Evolutionary conservation across 345 rosid genomes (phyloP).

Genomic region (Gossypium thurberi): DNA sequence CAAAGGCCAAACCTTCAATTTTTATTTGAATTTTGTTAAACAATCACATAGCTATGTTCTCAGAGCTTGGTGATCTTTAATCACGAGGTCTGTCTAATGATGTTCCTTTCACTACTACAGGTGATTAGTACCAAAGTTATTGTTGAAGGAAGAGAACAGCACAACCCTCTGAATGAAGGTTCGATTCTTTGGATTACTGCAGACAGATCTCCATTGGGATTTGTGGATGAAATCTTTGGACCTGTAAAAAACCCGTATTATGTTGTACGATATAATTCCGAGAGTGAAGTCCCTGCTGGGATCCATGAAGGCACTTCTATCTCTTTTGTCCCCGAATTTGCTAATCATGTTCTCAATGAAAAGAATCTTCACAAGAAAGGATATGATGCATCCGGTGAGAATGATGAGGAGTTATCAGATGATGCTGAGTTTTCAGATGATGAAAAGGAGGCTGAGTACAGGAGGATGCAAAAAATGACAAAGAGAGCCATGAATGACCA

Average conservation of each 20-base stretch:
- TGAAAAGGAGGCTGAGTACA: conserved; percentile 82
- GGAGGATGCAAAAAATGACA: conserved; percentile 54
- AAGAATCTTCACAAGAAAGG: conserved; percentile 79
- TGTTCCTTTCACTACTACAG: conserved; percentile 34
- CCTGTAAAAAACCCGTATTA: conserved; percentile 86
- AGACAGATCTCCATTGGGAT: conserved; percentile 56
- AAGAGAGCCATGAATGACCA: conserved; percentile 58
- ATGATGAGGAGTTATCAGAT: conserved; percentile 80
- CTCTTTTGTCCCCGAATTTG: conserved; percentile 77
- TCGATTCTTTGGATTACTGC: conserved; percentile 82
- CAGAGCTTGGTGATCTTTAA: neutral
- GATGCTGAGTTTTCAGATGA: conserved; percentile 94
- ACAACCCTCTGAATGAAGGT: conserved; percentile 77
- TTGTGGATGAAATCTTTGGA: conserved; percentile 91
- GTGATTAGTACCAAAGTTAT: conserved; percentile 64
- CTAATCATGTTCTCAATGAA: conserved; percentile 60
- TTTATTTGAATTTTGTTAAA: neutral
- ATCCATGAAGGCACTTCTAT: conserved; percentile 52
- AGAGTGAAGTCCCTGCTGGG: conserved; percentile 67
- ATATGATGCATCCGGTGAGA: conserved; percentile 91
- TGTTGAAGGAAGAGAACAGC: conserved; percentile 77
- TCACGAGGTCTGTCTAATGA: neutral
- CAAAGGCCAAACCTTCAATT: neutral
- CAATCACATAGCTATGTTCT: neutral
- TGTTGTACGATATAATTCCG: conserved; percentile 83